Evolutionary conservation across 2,329 filamentous ascomycete species (phyloP), one percentile per base, ranked within the genome.

Genomic region (Alternaria gansuensis): DNA sequence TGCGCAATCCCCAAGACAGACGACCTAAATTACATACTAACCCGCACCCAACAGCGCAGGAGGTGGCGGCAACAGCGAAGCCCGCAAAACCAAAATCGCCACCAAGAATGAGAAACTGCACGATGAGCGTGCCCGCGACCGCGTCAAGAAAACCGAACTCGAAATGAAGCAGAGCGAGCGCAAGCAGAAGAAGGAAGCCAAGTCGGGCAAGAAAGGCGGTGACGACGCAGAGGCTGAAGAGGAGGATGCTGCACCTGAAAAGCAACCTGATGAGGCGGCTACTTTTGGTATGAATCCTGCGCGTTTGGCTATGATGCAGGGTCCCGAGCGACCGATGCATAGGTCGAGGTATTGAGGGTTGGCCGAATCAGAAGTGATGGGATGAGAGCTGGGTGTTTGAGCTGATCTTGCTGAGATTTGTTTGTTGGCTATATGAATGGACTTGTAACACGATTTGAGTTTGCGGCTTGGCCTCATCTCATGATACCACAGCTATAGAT

Each of bases 101-200:
- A 85, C 85, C 57, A 97, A 97, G 85, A 97, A 98, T 81, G 82
- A 85, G 71, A 94, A 93, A 80, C 84, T 97, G 49, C 86, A 91
- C 67, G 92, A 88, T 64, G 83, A 90, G 79, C 82, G 88, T 55
- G 81, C 83, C 57, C 80, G 85, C 43, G 78, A 81, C 54, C 78
- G 79, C 14, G 82, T 85, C 45, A 77, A 77, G 80, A 64, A 79
- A 55, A 76, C 79, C 28, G 79, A 76, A 64, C 54, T 79, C 44
- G 76, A 78, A 48, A 68, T 66, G 54, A 80, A 77, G 70, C 75
- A 80, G 65, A 70, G 73, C 52, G 71, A 73, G 48, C 73, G 73
- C 45, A 72, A 80, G 60, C 76, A 79, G 51, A 80, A 76, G 73
- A 78, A 81, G 64, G 74, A 74, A 45, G 56, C 56, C 21, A 59